Base-by-base conservation (phyloP, 371 early-diverging fungal species). In the Rhizopus arrhizus region DNA sequence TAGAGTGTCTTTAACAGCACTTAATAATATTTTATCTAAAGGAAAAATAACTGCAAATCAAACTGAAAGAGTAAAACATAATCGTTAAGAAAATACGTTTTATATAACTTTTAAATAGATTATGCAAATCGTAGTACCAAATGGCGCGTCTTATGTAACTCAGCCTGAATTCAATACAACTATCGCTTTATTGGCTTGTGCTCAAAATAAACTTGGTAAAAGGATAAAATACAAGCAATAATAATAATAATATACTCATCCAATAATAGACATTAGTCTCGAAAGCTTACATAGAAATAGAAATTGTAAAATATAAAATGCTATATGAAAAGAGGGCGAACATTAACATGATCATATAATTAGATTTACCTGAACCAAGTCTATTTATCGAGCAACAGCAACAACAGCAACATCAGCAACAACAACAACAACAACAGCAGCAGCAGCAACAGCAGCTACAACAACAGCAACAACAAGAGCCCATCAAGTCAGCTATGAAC, bases 181-280 rank as follows among this genome's bases (percentile, higher is more conserved):
- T 2, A 62, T 91, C 47, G 89, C 88, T 9, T 73, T 91, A 54
- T 67, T 84, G 10, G 88, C 84, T 13, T 73, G 89, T 62, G 89
- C 89, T 11, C 91, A 91, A 65, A 87, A 89, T 68, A 84, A 86
- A 66, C 84, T 88, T 76, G 77, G 84, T 62, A 74, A 69, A 43
- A 8, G 34, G 22, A 38, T 8, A n/a, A 34, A 10, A 16, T 31
- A 8, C 9, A 32, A 10, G 29, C 33, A 49, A 12, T 3, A 32
- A 29, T 49, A 29, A 3, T 7, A 5, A 9, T 48, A 2, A 10
- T 1, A 28, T 48, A 9, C 29, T 38, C 40, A 43, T 43, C 15
- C 2, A 11, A 43, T 49, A 15, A 38, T 56, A 68, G 74, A 71
- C 28, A 45, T 74, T 5, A 68, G 69, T 3, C 33, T 78, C 6